phyloP scores from a whole-genome alignment of 768 basidiomycete genomes.

The Mycena belliarum region DNA sequence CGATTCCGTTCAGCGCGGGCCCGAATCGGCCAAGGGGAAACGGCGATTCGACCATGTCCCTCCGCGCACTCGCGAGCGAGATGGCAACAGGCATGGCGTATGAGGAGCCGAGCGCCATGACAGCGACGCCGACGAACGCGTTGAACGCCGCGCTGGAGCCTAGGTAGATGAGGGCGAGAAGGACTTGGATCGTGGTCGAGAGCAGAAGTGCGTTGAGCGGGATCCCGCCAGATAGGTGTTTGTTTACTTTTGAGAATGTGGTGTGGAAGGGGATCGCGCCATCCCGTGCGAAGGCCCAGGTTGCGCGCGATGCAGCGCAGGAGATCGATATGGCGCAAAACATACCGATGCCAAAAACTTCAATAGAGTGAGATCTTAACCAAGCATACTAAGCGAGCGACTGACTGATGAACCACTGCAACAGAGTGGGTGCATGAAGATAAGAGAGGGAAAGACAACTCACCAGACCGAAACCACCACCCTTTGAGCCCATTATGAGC shows the following conservation, averaged over 20 bases:
- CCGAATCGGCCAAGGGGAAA: slow-evolving; percentile 52
- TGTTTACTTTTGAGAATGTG: slow-evolving; percentile 49
- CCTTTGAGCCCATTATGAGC: slow-evolving; percentile 59
- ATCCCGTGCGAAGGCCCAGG: slow-evolving; percentile 73
- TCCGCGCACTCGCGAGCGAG: slow-evolving; percentile 45
- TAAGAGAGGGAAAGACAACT: slow-evolving; percentile 17
- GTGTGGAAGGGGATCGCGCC: slow-evolving; percentile 58
- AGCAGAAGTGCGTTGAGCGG: slow-evolving; percentile 64
- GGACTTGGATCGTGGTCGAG: slow-evolving; percentile 55
- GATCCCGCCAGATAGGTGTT: slow-evolving; percentile 40
- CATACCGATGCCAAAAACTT: slow-evolving; percentile 55
- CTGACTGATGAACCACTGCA: slow-evolving; percentile 45
- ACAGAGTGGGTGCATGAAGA: background rate
- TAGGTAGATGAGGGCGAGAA: slow-evolving; percentile 64
- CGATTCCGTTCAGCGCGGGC: slow-evolving; percentile 45
- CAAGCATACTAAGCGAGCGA: background rate
- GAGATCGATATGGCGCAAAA: slow-evolving; percentile 70
- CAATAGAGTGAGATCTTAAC: background rate
- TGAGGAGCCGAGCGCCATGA: slow-evolving; percentile 66
- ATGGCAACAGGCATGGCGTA: slow-evolving; percentile 65
- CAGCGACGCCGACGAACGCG: slow-evolving; percentile 66
- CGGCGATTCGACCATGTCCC: slow-evolving; percentile 48
- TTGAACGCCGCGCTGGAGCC: slow-evolving; percentile 66
- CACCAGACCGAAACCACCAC: slow-evolving; percentile 64
- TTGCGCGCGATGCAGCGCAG: slow-evolving; percentile 67